These are phyloP conservation scores for Ceratobasidium theobromae DNA, from an alignment of 1,284 basidiomycete species.

Conservation along the genomic window DNA sequence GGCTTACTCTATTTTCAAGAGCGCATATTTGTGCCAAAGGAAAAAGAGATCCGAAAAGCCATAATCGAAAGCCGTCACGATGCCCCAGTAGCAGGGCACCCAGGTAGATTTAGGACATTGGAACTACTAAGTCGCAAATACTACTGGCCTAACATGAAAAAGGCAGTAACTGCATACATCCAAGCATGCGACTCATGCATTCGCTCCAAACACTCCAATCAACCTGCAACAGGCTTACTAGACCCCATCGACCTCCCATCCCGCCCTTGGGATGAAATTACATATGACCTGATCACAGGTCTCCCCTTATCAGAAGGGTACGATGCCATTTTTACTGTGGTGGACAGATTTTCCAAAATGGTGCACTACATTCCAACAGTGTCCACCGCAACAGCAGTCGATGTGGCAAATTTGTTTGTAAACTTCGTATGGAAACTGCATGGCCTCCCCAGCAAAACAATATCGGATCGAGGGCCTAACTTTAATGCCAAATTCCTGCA, in stretches of 20 bases:
- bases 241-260: slow-evolving; percentile 35
- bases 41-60: neutral
- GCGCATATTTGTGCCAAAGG: slow-evolving; percentile 34
- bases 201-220: slow-evolving; percentile 33
- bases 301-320: slow-evolving; percentile 40
- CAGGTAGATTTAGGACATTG: slow-evolving; percentile 16
- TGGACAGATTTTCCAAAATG: slow-evolving; percentile 44
- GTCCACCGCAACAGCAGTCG: slow-evolving; percentile 31
- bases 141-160: slow-evolving; percentile 36
- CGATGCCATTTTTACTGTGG: slow-evolving; percentile 43
- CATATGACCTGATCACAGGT: slow-evolving; percentile 44
- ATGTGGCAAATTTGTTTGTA: slow-evolving; percentile 1
- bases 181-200: slow-evolving; percentile 38
- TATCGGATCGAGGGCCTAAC: slow-evolving; percentile 38
- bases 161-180: slow-evolving; percentile 34
- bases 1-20: slow-evolving; percentile 14
- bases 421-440: slow-evolving; percentile 1
- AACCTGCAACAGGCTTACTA: slow-evolving; percentile 32
- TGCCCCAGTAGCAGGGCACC: slow-evolving; percentile 30
- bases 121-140: slow-evolving; percentile 27
- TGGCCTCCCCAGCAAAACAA: slow-evolving; percentile 36
- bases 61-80: slow-evolving; percentile 24
- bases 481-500: slow-evolving; percentile 39
- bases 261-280: slow-evolving; percentile 42
- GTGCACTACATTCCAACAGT: slow-evolving; percentile 40